Conservation (phyloP, 2,329 filamentous ascomycete species). For the Fusarium transvaalense region DNA sequence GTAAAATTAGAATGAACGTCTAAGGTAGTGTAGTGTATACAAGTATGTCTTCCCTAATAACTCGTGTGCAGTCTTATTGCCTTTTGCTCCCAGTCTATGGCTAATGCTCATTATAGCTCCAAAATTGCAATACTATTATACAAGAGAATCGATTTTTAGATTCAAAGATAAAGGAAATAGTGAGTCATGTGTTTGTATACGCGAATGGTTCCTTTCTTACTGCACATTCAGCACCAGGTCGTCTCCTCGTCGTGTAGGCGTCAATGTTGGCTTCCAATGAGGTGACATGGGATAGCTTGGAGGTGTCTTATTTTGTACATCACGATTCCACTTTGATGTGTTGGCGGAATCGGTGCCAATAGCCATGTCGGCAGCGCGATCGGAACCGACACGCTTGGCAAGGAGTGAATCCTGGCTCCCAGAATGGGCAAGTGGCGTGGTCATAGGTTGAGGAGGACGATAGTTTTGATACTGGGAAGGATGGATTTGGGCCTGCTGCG, state of each 20-base stretch:
- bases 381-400: constrained; percentile 64
- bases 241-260: constrained; percentile 74
- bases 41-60: constrained; percentile 34
- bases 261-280: constrained; percentile 68
- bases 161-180: constrained; percentile 19
- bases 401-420: constrained; percentile 59
- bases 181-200: constrained; percentile 13
- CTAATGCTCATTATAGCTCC: constrained; percentile 41
- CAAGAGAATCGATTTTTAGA: constrained; percentile 33
- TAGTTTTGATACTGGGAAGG: constrained; percentile 36
- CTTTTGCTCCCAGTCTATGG: constrained; percentile 39
- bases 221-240: constrained; percentile 72
- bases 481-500: constrained; percentile 34
- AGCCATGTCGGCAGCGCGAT: constrained; percentile 62
- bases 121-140: constrained; percentile 43
- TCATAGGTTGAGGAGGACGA: constrained; percentile 23
- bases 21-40: constrained; percentile 45
- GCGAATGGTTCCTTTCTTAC: constrained; percentile 44
- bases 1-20: constrained; percentile 40
- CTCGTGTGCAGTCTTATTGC: constrained; percentile 14
- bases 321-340: constrained; percentile 35
- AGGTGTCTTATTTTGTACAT: constrained; percentile 22
- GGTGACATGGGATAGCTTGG: constrained; percentile 39
- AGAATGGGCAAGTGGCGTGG: constrained; percentile 35
- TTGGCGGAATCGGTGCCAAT: constrained; percentile 44